Evolutionary conservation across 176 grass and related monocot genomes (phyloP), one percentile per base, ranked within the genome.

Genomic region (Carex pumila): DNA sequence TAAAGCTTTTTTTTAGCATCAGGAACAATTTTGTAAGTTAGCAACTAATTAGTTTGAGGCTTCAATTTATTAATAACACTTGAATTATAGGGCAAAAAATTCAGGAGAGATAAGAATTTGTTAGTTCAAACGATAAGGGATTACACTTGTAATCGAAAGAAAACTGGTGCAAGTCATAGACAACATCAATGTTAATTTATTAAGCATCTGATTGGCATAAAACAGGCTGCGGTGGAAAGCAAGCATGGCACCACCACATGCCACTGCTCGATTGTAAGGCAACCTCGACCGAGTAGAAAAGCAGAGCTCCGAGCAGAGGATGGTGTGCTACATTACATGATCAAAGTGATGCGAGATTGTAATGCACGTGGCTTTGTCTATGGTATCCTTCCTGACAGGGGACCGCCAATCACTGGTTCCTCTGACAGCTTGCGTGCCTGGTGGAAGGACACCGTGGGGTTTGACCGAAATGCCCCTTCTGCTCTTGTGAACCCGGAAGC

Each of bases 341-440:
- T 97, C 53, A 89, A 88, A 79, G 89, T 94, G 81, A 94, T 97
- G 91, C 85, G 87, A 53, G 88, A 85, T 15, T 97, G 94, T 84
- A 84, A 90, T 61, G 91, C 94, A 12, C 84, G 85, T 30, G 91
- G 94, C 12, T 97, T 97, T 63, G 91, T 97, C 37, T 94, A 97
- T 80, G 91, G 90, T 14, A 76, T 97, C 79, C 86, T 97, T 43
- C 89, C 92, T 63, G 88, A 97, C 63, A 85, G 64, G 13, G 91
- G 91, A 17, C 60, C 85, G 3, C 73, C 94, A 71, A 73, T 92
- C 85, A 92, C 89, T 9, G 91, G 94, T 5, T 90, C 90, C 52
- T 97, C 94, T 14, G 91, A 97, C 80, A 94, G 82, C 73, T 89
- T 97, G 10, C 88, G 83, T 21, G 56, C 81, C 0, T 97, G 91